These are phyloP conservation scores for Trypanosoma boissoni DNA, from an alignment of 208 protist species.

Conservation along the genomic window DNA sequence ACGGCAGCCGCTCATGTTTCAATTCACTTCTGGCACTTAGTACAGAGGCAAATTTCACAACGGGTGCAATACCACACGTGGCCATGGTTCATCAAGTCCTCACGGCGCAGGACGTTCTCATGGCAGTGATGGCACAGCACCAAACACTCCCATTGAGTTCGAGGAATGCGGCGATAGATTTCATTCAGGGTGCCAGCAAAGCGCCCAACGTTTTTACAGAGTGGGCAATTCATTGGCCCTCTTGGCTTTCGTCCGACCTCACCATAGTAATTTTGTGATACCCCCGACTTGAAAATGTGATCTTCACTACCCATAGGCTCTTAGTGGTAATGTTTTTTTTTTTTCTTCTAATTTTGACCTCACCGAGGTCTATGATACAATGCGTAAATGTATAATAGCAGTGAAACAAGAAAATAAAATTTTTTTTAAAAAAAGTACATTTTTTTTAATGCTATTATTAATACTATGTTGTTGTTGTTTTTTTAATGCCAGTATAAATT, in stretches of 20 bases:
- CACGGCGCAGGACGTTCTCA: conserved; percentile 31
- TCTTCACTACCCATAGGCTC: conserved; percentile 18
- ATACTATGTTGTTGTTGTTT: too few species aligned
- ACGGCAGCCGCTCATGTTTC: neutral
- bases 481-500: too few species aligned
- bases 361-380: too few species aligned
- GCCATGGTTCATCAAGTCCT: conserved; percentile 23
- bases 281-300: conserved; percentile 18
- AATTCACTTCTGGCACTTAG: conserved; percentile 23
- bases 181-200: conserved; percentile 59
- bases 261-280: conserved; percentile 60
- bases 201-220: conserved; percentile 41
- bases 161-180: conserved; percentile 43
- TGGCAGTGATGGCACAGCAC: conserved; percentile 22
- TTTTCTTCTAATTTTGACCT: too few species aligned
- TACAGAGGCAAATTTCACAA: conserved; percentile 56
- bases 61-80: conserved; percentile 53
- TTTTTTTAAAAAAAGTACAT: too few species aligned
- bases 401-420: too few species aligned
- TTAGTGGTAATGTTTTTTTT: too few species aligned
- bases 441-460: too few species aligned
- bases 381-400: too few species aligned
- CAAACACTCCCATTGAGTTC: conserved; percentile 20
- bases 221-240: conserved; percentile 45
- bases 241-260: conserved; percentile 26